These are phyloP conservation scores for Staphylotrichum longicolle DNA, from an alignment of 495 filamentous ascomycete genomes.

Conservation along the genomic window DNA sequence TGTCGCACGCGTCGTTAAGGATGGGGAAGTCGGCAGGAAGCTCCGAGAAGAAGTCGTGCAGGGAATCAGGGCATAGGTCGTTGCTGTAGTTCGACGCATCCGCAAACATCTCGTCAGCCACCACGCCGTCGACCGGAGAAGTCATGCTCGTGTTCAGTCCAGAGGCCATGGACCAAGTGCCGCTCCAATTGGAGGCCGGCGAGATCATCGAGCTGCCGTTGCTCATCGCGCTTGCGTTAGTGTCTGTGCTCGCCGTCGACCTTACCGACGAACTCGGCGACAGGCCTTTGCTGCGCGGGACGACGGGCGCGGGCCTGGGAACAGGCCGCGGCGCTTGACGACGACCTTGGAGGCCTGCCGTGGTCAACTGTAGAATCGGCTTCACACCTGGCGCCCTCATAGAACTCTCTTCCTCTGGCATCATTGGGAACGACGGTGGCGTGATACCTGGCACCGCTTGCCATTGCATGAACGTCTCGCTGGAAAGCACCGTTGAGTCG, in stretches of 20 bases:
- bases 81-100: constrained; percentile 21
- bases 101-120: constrained; percentile 27
- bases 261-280: constrained; percentile 43
- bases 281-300: constrained; percentile 34
- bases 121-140: constrained; percentile 32
- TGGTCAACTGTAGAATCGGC: constrained; percentile 34
- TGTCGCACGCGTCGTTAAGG: constrained; percentile 13
- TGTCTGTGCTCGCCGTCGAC: constrained; percentile 39
- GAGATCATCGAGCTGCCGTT: constrained; percentile 40
- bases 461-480: constrained; percentile 29
- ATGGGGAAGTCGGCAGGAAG: constrained; percentile 36
- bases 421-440: constrained; percentile 2
- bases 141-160: constrained; percentile 35
- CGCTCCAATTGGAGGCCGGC: constrained; percentile 38
- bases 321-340: constrained; percentile 27
- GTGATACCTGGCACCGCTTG: constrained; percentile 17
- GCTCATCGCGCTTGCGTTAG: constrained; percentile 31
- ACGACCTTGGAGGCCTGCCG: constrained; percentile 29
- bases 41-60: constrained; percentile 37
- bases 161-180: constrained; percentile 33
- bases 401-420: constrained; percentile 17
- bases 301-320: constrained; percentile 17
- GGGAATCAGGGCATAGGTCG: constrained; percentile 18
- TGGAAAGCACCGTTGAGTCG: constrained; percentile 29
- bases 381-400: constrained; percentile 11